Evolutionary conservation across 2,329 filamentous ascomycete genomes (phyloP).

Genomic region (Dendryphion nanum): DNA sequence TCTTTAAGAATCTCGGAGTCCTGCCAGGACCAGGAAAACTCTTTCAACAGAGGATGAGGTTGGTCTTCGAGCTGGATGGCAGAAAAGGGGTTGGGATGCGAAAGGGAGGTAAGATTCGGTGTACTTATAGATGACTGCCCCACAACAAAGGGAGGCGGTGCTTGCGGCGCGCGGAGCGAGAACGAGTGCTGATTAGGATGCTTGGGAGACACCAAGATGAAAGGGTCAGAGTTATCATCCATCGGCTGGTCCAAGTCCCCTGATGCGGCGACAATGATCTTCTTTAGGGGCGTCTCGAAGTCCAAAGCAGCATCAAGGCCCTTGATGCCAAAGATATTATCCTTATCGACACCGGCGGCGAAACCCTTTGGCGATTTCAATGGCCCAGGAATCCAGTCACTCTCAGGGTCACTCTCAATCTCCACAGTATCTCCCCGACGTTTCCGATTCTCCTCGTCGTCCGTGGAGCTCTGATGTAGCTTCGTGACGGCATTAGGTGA

Average conservation of each 20-base stretch:
- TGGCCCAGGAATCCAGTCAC: constrained; percentile 38
- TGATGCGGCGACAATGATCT: constrained; percentile 9
- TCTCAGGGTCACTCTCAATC: constrained; percentile 30
- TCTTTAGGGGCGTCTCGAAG: constrained; percentile 19
- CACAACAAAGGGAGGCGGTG: background rate
- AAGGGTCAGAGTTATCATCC: constrained; percentile 20
- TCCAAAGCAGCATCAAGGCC: constrained; percentile 23
- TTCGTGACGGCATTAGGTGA: constrained; percentile 18
- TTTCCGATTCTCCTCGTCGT: constrained; percentile 34
- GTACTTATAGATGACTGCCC: constrained; percentile 12
- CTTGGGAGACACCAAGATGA: constrained; percentile 23
- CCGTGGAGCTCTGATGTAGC: constrained; percentile 13
- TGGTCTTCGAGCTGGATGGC: constrained; percentile 24
- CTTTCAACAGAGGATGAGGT: constrained; percentile 20
- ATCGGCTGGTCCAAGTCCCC: constrained; percentile 2
- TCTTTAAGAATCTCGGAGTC: constrained; percentile 26
- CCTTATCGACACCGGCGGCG: constrained; percentile 6
- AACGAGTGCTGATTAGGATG: constrained; percentile 14
- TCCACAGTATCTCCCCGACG: constrained; percentile 20
- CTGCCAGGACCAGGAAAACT: constrained; percentile 33
- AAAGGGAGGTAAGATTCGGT: constrained; percentile 24
- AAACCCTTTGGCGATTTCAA: constrained; percentile 16
- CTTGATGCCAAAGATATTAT: constrained; percentile 32
- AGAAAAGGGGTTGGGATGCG: constrained; percentile 26
- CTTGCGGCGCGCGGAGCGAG: constrained; percentile 19